These are phyloP conservation scores for Neonectria hederae DNA, from an alignment of 2,329 filamentous ascomycete genomes.

Conservation along the genomic window DNA sequence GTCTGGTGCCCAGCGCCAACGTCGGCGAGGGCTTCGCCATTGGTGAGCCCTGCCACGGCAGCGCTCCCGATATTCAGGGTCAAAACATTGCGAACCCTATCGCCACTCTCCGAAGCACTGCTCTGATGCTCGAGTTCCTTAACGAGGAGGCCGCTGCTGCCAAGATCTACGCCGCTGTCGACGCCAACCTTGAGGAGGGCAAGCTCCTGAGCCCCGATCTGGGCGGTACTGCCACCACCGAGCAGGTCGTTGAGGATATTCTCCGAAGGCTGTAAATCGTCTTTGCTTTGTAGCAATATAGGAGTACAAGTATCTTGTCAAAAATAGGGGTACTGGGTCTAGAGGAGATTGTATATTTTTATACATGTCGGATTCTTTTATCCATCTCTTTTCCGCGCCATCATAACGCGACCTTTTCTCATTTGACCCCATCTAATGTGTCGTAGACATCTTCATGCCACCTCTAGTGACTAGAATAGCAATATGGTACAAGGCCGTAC, in stretches of 20 bases:
- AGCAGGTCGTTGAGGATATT: slow-evolving; percentile 88
- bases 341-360: slow-evolving; percentile 39
- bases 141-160: slow-evolving; percentile 87
- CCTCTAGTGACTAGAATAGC: slow-evolving; percentile 25
- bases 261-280: slow-evolving; percentile 76
- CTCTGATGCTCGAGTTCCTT: slow-evolving; percentile 96
- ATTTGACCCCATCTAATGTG: slow-evolving; percentile 17
- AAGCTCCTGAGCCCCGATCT: slow-evolving; percentile 87
- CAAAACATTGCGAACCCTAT: slow-evolving; percentile 95
- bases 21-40: slow-evolving; percentile 95
- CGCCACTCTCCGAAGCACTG: slow-evolving; percentile 89
- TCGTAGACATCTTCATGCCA: slow-evolving; percentile 31
- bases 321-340: slow-evolving; percentile 19
- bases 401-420: slow-evolving; percentile 6
- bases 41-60: slow-evolving; percentile 97
- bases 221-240: slow-evolving; percentile 85
- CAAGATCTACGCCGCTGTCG: slow-evolving; percentile 90
- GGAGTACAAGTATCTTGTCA: not conserved
- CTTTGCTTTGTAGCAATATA: not conserved
- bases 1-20: slow-evolving; percentile 93
- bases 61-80: slow-evolving; percentile 94
- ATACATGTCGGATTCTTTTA: slow-evolving; percentile 30
- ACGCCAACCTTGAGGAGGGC: slow-evolving; percentile 87
- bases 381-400: slow-evolving; percentile 14
- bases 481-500: slow-evolving; percentile 43